Conservation (phyloP, 2,329 filamentous ascomycete species). For the Ceratocystis variospora region DNA sequence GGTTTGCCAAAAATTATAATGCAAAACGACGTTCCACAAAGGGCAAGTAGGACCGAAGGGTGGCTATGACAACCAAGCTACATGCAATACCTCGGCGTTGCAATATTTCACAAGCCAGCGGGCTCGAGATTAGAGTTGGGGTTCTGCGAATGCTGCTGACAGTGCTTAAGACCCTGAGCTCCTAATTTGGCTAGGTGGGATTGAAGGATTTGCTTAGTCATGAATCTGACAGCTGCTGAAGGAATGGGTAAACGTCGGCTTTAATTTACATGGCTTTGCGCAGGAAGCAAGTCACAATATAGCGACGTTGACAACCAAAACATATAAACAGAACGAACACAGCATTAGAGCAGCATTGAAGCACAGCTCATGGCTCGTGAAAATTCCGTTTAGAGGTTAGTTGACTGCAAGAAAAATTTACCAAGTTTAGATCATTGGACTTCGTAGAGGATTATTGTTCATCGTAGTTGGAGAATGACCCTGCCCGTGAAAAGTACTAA, state of each 20-base stretch:
- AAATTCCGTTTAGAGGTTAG: neutral
- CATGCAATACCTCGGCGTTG: neutral
- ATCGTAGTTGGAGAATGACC: neutral
- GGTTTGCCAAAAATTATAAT: neutral
- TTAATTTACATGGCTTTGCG: neutral
- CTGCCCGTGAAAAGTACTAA: neutral
- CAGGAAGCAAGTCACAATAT: neutral
- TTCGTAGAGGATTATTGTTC: neutral
- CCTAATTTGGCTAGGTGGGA: too few species aligned
- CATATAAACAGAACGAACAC: neutral
- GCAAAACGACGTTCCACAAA: neutral
- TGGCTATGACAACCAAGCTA: neutral
- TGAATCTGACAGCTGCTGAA: neutral
- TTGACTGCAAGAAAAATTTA: too few species aligned
- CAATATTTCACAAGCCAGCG: neutral
- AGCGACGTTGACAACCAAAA: neutral
- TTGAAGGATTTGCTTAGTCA: neutral
- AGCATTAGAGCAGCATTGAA: neutral
- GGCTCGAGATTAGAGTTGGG: neutral
- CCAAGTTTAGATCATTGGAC: too few species aligned
- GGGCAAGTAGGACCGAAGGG: neutral
- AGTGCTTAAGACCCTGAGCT: neutral
- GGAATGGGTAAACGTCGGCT: neutral
- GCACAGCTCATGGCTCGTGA: neutral
- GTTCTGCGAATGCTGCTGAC: neutral